phyloP scores from a whole-genome alignment of 805 yeast genomes.

The Tetrapisispora fleetii region DNA sequence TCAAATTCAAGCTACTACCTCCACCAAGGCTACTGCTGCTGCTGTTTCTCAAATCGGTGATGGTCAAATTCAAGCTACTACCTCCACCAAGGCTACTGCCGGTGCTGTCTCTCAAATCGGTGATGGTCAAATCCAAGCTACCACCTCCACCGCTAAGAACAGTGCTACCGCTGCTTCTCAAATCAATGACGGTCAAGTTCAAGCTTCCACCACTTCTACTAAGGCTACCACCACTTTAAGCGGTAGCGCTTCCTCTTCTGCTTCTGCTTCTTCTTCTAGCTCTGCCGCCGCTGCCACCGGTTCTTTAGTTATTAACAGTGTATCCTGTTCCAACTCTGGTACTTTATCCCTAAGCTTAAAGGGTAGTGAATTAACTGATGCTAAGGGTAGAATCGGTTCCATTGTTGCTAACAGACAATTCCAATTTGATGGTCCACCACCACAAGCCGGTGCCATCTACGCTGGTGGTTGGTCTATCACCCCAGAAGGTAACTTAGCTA shows the following conservation, averaged over 20 bases:
- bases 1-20: conserved; percentile 25
- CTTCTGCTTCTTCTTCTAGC: conserved; percentile 17
- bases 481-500: conserved; percentile 45
- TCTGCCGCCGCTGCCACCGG: conserved; percentile 22
- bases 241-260: conserved; percentile 18
- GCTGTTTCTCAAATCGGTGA: conserved; percentile 18
- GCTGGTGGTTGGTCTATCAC: conserved; percentile 56
- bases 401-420: conserved; percentile 68
- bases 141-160: conserved; percentile 21
- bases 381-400: conserved; percentile 55
- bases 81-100: conserved; percentile 23
- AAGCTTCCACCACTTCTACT: conserved; percentile 14
- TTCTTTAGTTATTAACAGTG: conserved; percentile 5
- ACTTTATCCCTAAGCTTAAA: conserved; percentile 44
- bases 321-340: conserved; percentile 25
- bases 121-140: conserved; percentile 34
- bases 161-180: conserved; percentile 31
- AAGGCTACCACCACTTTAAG: conserved; percentile 18
- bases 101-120: conserved; percentile 38
- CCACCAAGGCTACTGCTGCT: conserved; percentile 26
- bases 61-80: conserved; percentile 32
- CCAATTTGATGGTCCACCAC: conserved; percentile 73
- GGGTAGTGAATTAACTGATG: conserved; percentile 42
- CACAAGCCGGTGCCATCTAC: conserved; percentile 59
- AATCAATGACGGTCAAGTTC: conserved; percentile 37